Conservation (phyloP, 805 yeast genomes). For the Candida incommunis region DNA sequence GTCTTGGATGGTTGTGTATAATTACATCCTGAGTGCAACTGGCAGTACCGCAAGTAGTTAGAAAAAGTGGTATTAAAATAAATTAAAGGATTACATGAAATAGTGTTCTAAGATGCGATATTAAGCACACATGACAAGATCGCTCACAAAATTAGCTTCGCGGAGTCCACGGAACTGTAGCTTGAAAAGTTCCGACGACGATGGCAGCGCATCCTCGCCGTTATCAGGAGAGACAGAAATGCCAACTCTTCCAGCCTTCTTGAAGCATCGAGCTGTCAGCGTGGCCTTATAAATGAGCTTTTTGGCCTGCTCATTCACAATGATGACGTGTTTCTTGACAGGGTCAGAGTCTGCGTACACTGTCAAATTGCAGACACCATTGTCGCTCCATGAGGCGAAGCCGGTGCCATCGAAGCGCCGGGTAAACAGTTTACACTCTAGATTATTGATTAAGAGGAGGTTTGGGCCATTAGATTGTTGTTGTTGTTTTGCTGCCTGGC, state of each 20-base stretch:
- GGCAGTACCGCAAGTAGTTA: too few relatives aligned
- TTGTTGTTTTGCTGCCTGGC: background rate
- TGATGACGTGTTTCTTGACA: background rate
- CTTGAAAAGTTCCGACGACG: background rate
- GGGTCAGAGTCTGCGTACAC: conserved; percentile 1
- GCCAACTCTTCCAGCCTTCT: conserved; percentile 1
- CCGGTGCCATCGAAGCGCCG: background rate
- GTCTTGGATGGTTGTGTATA: conserved; percentile 53
- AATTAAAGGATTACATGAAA: background rate
- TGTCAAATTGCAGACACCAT: background rate
- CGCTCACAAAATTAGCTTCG: background rate
- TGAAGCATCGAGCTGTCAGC: background rate
- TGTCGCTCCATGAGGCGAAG: conserved; percentile 1
- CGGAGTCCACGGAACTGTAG: background rate
- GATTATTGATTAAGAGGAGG: background rate
- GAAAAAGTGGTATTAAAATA: background rate
- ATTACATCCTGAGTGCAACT: conserved; percentile 28
- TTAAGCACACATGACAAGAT: background rate
- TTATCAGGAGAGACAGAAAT: background rate
- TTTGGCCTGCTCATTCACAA: background rate
- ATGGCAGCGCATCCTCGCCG: background rate
- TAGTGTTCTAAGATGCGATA: too few relatives aligned
- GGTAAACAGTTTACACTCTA: background rate
- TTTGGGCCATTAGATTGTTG: background rate
- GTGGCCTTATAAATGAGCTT: background rate